Percentiles rank a stretch among this genome's conserved stretches.
Conservation (phyloP, 768 basidiomycete species). For the Cystofilobasidium macerans region DNA sequence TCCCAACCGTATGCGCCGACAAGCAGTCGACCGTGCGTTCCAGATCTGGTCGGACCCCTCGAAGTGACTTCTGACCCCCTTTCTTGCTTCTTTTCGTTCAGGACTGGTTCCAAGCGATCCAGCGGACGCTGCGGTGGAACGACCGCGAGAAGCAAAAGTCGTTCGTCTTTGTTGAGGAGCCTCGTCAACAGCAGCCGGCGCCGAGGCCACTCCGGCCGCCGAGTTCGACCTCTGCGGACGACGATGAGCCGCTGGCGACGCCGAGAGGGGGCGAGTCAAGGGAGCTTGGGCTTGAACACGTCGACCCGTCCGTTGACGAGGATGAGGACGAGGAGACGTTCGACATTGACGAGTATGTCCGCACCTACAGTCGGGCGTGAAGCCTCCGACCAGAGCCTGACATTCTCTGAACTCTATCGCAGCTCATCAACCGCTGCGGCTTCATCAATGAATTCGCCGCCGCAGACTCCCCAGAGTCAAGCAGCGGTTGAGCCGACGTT, state of each 20-base stretch:
- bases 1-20: constrained; percentile 95
- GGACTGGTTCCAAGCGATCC: constrained; percentile 97
- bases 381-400: background rate
- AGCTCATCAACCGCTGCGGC: constrained; percentile 18
- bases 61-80: background rate
- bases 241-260: background rate
- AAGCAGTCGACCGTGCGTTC: constrained; percentile 63
- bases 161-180: constrained; percentile 94
- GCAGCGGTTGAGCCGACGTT: constrained; percentile 1
- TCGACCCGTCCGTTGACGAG: constrained; percentile 40
- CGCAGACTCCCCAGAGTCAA: constrained; percentile 1
- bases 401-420: background rate
- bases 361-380: background rate
- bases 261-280: no score
- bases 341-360: constrained; percentile 71
- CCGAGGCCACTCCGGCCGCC: constrained; percentile 23
- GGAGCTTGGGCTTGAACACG: no score
- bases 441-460: constrained; percentile 15
- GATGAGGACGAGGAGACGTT: constrained; percentile 66
- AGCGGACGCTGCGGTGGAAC: constrained; percentile 96
- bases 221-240: background rate
- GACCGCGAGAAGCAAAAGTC: constrained; percentile 79
- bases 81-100: background rate
- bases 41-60: no score
- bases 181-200: constrained; percentile 43